Evolutionary conservation across 2,329 filamentous ascomycete species (phyloP).

Genomic region (Sarocladiaceae sp.): DNA sequence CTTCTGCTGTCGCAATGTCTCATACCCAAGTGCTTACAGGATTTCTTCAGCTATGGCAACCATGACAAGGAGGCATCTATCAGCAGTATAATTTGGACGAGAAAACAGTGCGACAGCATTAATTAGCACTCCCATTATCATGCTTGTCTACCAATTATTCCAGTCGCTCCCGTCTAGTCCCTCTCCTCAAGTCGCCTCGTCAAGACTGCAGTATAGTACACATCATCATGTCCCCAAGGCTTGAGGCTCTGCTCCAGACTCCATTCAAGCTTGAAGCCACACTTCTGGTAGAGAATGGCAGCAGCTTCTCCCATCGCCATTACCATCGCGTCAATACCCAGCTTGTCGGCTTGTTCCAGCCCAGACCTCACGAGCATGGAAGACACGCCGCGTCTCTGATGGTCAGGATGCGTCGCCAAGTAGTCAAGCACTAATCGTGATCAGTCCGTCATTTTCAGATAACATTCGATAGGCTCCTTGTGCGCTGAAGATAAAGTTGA

Average conservation of each 20-base stretch:
- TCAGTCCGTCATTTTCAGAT: background rate
- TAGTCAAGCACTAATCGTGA: constrained; percentile 16
- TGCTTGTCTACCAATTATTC: too few relatives aligned
- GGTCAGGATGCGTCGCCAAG: constrained; percentile 16
- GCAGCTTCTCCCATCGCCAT: constrained; percentile 16
- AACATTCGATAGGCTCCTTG: too few relatives aligned
- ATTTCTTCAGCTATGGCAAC: too few relatives aligned
- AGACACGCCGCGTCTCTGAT: constrained; percentile 26
- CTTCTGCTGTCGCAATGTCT: too few relatives aligned
- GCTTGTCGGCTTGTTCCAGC: constrained; percentile 13
- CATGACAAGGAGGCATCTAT: too few relatives aligned
- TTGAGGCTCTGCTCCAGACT: constrained; percentile 8
- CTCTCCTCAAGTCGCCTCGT: background rate
- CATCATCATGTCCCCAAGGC: constrained; percentile 10
- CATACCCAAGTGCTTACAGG: too few relatives aligned
- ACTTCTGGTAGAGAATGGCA: constrained; percentile 14
- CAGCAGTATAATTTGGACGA: too few relatives aligned
- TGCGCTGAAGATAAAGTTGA: background rate
- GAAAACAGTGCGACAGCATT: too few relatives aligned
- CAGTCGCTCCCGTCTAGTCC: too few relatives aligned
- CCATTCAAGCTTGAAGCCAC: constrained; percentile 13
- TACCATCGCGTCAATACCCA: constrained; percentile 14
- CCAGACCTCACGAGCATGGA: constrained; percentile 22
- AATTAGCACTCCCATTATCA: too few relatives aligned
- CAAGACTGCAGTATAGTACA: constrained; percentile 9